Base-by-base conservation (phyloP, 192 early-diverging fungal genomes). In the Rhizoclosmatium sp. region DNA sequence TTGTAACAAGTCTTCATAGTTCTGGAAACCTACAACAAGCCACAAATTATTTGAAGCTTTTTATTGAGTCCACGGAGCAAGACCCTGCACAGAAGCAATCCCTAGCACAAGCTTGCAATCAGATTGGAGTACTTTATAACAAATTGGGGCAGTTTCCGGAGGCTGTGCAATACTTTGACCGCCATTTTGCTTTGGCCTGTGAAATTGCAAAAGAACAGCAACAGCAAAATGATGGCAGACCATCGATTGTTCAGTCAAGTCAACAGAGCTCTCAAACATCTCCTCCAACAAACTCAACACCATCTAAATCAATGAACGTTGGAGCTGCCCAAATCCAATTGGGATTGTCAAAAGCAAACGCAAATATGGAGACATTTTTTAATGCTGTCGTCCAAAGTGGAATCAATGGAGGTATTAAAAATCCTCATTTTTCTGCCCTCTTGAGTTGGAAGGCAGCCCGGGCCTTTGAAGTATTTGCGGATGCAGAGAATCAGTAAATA, bases 51-150 rank as follows among this genome's bases (percentile, higher is more conserved):
- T 78, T 88, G 39, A 70, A 82, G 39, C 51, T 72, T 4, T 88
- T 88, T 61, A 78, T 85, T 23, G 23, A 68, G 9, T 44, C 79
- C n/a, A 80, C 80, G 3, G 73, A 84, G 68, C 23, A 47, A 23
- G 84, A 86, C 23, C 73, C 76, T 9, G 56, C 70, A 1, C 87
- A 85, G 68, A 77, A 68, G 40, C 44, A 49, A 14, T 74, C 82
- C 5, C 82, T 83, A 45, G 81, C 82, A 2, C 79, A 85, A 45
- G 87, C 87, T 51, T 88, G 87, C 76, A 84, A 86, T 54, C 84
- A 86, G 59, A 78, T 88, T 65, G 87, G 87, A 31, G 78, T 70
- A 4, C 76, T 88, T 1, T 86, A 83, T 74, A 86, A 82, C 75
- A 79, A 79, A 40, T 56, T 86, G 56, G 85, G 85, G 16, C 56